phyloP scores from a whole-genome alignment of 805 yeast species.

The Candida sanyiensis region DNA sequence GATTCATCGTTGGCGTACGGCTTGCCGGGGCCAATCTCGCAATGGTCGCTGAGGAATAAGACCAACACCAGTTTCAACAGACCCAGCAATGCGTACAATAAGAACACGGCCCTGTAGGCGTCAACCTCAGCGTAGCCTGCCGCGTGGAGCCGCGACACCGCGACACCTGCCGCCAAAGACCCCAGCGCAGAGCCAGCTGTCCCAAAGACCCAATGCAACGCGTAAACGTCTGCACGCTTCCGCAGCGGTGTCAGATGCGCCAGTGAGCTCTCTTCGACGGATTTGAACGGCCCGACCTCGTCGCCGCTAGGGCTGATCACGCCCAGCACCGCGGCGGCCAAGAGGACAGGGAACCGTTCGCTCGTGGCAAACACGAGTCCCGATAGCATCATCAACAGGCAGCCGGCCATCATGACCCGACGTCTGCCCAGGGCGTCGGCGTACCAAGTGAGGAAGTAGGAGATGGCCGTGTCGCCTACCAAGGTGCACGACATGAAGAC shows the following conservation, averaged over 20 bases:
- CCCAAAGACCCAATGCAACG: slow-evolving; percentile 64
- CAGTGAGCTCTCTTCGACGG: slow-evolving; percentile 77
- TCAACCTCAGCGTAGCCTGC: slow-evolving; percentile 31
- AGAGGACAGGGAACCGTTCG: slow-evolving; percentile 47
- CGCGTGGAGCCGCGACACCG: slow-evolving; percentile 41
- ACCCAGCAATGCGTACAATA: slow-evolving; percentile 51
- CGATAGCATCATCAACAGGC: slow-evolving; percentile 60
- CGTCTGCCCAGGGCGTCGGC: slow-evolving; percentile 71
- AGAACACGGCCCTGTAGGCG: slow-evolving; percentile 55
- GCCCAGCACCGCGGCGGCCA: slow-evolving; percentile 72
- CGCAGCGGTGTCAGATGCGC: slow-evolving; percentile 69
- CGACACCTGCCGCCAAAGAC: slow-evolving; percentile 53
- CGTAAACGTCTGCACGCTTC: slow-evolving; percentile 68
- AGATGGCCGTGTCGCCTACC: slow-evolving; percentile 70
- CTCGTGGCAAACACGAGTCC: slow-evolving; percentile 60
- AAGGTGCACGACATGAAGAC: slow-evolving; percentile 76
- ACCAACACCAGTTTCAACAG: slow-evolving; percentile 44
- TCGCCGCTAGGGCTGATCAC: slow-evolving; percentile 87
- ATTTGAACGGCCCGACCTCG: slow-evolving; percentile 86
- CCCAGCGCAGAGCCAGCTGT: slow-evolving; percentile 75
- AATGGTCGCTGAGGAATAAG: slow-evolving; percentile 43
- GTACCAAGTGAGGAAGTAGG: slow-evolving; percentile 69
- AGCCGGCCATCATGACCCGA: slow-evolving; percentile 54
- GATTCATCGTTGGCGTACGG: slow-evolving; percentile 18
- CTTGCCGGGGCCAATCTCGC: slow-evolving; percentile 37